Percentiles rank a stretch among this genome's conserved stretches.
These are phyloP conservation scores for Puccinia polysora DNA, from an alignment of 1,284 basidiomycete species.

Conservation along the genomic window DNA sequence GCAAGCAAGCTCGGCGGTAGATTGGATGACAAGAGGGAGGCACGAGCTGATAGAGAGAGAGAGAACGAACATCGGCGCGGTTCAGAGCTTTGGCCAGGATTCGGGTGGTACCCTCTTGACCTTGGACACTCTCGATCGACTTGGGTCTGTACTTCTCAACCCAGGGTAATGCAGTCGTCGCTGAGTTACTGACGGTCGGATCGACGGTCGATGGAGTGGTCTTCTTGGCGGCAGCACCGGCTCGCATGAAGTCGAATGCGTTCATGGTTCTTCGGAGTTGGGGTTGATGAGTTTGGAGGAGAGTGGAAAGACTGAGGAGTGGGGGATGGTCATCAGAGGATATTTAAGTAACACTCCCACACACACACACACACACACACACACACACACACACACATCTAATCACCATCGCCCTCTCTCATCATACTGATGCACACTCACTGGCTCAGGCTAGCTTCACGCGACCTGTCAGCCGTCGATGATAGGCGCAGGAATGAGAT, in stretches of 20 bases:
- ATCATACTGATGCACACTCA: too few relatives aligned
- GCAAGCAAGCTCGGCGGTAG: neutral
- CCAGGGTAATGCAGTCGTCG: constrained; percentile 78
- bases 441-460: too few relatives aligned
- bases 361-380: too few relatives aligned
- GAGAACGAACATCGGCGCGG: constrained; percentile 18
- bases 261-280: constrained; percentile 15
- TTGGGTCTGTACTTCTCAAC: constrained; percentile 76
- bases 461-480: too few relatives aligned
- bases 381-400: too few relatives aligned
- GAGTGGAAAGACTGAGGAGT: neutral
- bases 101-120: constrained; percentile 91
- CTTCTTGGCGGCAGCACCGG: constrained; percentile 34
- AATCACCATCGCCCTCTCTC: too few relatives aligned
- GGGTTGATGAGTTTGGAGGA: neutral
- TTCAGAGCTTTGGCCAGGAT: constrained; percentile 27
- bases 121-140: constrained; percentile 71
- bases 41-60: constrained; percentile 31
- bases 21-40: constrained; percentile 1
- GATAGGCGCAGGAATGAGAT: too few relatives aligned
- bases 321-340: too few relatives aligned
- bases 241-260: constrained; percentile 37
- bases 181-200: constrained; percentile 54
- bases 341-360: too few relatives aligned
- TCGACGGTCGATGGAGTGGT: constrained; percentile 58